A percentile compares a stretch with the other conserved stretches of the same genome.
phyloP scores from a whole-genome alignment of 2,329 filamentous ascomycete species.

The Xylaria sp. region DNA sequence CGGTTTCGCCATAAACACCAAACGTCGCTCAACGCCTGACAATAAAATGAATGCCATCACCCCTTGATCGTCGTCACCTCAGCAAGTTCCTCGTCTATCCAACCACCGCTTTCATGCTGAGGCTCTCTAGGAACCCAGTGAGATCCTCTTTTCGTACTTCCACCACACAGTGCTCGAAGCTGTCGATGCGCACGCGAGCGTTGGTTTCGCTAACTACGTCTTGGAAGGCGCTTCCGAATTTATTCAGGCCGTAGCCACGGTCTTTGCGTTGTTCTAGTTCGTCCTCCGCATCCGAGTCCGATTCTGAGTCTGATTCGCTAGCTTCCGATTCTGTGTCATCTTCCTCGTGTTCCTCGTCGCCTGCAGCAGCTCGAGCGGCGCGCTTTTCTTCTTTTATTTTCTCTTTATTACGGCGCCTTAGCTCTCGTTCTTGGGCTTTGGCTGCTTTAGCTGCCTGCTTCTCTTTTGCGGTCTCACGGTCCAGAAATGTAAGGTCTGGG shows the following conservation, averaged over 20 bases:
- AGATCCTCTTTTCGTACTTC: conserved; percentile 98
- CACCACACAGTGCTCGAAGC: conserved; percentile 96
- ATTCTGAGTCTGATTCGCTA: conserved; percentile 62
- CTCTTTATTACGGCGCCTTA: conserved; percentile 65
- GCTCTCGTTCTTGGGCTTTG: conserved; percentile 71
- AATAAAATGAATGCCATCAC: conserved; percentile 18
- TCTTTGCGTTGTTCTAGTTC: conserved; percentile 65
- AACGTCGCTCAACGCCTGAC: conserved; percentile 29
- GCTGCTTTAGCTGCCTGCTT: conserved; percentile 71
- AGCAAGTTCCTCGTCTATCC: conserved; percentile 56
- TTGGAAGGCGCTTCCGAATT: conserved; percentile 94
- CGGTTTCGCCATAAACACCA: conserved; percentile 29
- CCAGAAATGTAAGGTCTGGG: conserved; percentile 75
- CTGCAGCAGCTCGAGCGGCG: conserved; percentile 65
- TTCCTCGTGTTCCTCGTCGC: conserved; percentile 62
- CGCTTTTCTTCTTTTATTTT: conserved; percentile 70
- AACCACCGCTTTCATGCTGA: conserved; percentile 91
- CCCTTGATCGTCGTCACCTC: conserved; percentile 8
- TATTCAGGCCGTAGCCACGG: conserved; percentile 81
- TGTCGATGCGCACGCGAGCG: conserved; percentile 89
- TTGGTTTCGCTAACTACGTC: conserved; percentile 93
- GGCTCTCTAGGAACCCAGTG: conserved; percentile 85
- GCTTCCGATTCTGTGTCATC: conserved; percentile 63
- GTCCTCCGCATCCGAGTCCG: conserved; percentile 61
- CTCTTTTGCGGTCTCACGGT: conserved; percentile 73